Evolutionary conservation across 2,329 filamentous ascomycete genomes (phyloP).

Genomic region (Ophiosphaerella narmari): DNA sequence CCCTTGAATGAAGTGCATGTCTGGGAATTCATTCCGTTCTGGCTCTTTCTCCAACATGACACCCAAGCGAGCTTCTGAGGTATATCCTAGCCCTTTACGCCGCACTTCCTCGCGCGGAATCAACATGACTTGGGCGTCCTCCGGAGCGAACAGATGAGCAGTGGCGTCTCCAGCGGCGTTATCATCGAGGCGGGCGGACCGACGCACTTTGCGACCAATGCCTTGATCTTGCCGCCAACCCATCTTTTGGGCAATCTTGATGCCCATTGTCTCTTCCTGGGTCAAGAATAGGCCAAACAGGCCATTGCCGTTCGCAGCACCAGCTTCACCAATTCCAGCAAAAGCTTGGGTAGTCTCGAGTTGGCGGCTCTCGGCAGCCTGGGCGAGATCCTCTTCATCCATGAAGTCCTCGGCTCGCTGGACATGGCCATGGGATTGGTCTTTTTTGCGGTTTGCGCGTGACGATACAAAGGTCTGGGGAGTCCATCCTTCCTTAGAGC

Average conservation of each 20-base stretch:
- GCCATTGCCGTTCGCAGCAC: constrained; percentile 55
- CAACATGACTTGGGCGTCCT: constrained; percentile 72
- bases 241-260: constrained; percentile 86
- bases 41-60: constrained; percentile 31
- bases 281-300: constrained; percentile 74
- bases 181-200: constrained; percentile 71
- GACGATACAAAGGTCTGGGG: constrained; percentile 92
- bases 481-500: constrained; percentile 97
- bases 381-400: constrained; percentile 94
- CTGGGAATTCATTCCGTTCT: constrained; percentile 15
- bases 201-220: constrained; percentile 81
- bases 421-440: constrained; percentile 58
- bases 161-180: constrained; percentile 46
- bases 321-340: constrained; percentile 73
- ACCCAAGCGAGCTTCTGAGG: constrained; percentile 61
- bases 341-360: constrained; percentile 76
- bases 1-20: constrained; percentile 30
- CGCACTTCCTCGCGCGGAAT: constrained; percentile 69
- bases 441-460: constrained; percentile 74
- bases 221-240: constrained; percentile 96
- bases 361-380: constrained; percentile 76
- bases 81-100: constrained; percentile 70
- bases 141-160: constrained; percentile 81
- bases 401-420: constrained; percentile 89
- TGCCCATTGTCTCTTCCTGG: constrained; percentile 82